Evolutionary conservation across 2,329 filamentous ascomycete species (phyloP).

Genomic region (Aspergillus pseudoglaucus): DNA sequence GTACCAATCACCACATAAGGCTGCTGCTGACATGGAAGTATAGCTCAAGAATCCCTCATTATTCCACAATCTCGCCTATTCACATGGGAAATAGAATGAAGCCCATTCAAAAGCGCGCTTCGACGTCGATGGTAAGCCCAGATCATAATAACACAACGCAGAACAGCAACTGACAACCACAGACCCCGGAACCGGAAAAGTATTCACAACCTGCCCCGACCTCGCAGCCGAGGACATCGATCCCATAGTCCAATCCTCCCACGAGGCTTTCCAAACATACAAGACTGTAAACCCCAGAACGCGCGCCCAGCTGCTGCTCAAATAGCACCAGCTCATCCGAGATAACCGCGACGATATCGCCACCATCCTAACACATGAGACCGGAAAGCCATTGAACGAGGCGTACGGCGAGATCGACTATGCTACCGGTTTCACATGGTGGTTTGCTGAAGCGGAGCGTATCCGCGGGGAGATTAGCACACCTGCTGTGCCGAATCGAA

Average conservation of each 20-base stretch:
- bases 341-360: conserved; percentile 58
- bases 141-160: background rate
- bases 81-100: conserved; percentile 44
- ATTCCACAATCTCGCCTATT: conserved; percentile 42
- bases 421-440: conserved; percentile 48
- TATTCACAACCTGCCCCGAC: conserved; percentile 48
- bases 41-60: conserved; percentile 45
- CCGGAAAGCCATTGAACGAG: conserved; percentile 52
- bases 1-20: too few relatives aligned
- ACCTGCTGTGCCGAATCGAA: conserved; percentile 55
- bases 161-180: conserved; percentile 1
- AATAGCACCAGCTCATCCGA: conserved; percentile 60
- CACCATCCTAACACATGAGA: conserved; percentile 56
- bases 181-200: conserved; percentile 48
- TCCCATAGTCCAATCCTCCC: conserved; percentile 51
- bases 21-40: background rate
- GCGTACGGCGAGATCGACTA: conserved; percentile 53
- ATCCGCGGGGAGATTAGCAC: conserved; percentile 56
- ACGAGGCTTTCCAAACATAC: conserved; percentile 56
- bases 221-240: conserved; percentile 54
- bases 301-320: conserved; percentile 56
- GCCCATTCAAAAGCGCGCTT: conserved; percentile 46
- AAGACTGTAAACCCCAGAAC: conserved; percentile 54
- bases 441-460: conserved; percentile 58
- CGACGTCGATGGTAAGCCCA: conserved; percentile 39